A percentile compares a stretch with the other conserved stretches of the same genome.
Evolutionary conservation across 2,329 filamentous ascomycete species (phyloP).

Genomic region (Periconia sp.): DNA sequence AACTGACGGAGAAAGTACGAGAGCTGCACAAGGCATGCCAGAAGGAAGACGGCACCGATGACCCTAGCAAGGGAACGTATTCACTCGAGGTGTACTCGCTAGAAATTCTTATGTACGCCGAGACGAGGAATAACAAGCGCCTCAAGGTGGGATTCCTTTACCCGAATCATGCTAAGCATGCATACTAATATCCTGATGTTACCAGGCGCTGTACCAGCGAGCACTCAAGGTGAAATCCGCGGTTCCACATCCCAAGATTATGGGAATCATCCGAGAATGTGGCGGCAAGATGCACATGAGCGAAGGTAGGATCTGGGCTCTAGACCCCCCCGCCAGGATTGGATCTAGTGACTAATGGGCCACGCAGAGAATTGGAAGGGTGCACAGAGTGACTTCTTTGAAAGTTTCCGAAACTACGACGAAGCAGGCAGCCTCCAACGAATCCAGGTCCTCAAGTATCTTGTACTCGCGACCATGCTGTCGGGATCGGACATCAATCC

Average conservation of each 20-base stretch:
- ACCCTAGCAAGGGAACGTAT: slow-evolving; percentile 95
- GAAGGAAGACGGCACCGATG: slow-evolving; percentile 80
- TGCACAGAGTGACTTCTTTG: slow-evolving; percentile 96
- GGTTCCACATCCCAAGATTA: slow-evolving; percentile 96
- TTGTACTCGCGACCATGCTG: slow-evolving; percentile 94
- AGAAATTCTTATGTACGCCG: slow-evolving; percentile 98
- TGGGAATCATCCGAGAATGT: slow-evolving; percentile 98
- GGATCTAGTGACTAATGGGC: slow-evolving; percentile 24
- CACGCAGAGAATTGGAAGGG: slow-evolving; percentile 88
- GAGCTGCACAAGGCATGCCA: slow-evolving; percentile 91
- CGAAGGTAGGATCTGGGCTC: slow-evolving; percentile 56
- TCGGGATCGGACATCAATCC: slow-evolving; percentile 99
- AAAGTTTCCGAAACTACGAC: slow-evolving; percentile 98
- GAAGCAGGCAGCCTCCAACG: slow-evolving; percentile 94
- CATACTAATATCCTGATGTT: slow-evolving; percentile 24
- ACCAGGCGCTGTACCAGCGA: slow-evolving; percentile 76
- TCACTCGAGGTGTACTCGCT: slow-evolving; percentile 93
- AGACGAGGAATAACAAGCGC: slow-evolving; percentile 96
- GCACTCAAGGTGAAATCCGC: slow-evolving; percentile 93
- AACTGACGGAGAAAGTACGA: slow-evolving; percentile 78
- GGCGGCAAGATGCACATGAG: slow-evolving; percentile 99
- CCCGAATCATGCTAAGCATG: slow-evolving; percentile 18
- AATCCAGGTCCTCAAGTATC: slow-evolving; percentile 96
- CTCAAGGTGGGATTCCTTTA: slow-evolving; percentile 63
- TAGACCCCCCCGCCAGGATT: slow-evolving; percentile 9